Percentiles rank a stretch among this genome's conserved stretches.
Conservation (phyloP, 208 protist species). For the Cochliopodium minus region DNA sequence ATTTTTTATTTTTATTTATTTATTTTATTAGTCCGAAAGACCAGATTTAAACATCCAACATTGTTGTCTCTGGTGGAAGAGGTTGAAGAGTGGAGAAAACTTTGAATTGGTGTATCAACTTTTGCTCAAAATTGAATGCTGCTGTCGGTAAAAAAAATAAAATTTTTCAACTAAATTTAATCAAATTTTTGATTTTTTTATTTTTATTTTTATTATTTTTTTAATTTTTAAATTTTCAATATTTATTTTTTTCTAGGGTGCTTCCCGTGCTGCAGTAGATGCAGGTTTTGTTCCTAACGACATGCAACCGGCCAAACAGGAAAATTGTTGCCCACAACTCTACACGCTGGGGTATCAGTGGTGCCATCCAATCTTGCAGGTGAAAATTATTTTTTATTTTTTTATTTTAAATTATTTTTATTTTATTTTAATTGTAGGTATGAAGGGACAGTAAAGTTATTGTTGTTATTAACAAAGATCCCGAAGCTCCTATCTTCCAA, state of each 20-base stretch:
- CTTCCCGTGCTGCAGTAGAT: constrained; percentile 89
- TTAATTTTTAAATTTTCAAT: too few species aligned
- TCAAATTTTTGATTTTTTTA: too few species aligned
- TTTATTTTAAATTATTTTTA: constrained; percentile 36
- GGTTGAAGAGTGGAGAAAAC: constrained; percentile 88
- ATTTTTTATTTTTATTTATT: too few species aligned
- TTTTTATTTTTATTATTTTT: too few species aligned
- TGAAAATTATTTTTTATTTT: not conserved
- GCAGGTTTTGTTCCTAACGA: constrained; percentile 66
- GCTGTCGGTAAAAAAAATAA: too few species aligned
- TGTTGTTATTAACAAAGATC: constrained; percentile 85
- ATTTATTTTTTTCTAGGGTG: too few species aligned
- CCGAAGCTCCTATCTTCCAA: constrained; percentile 92
- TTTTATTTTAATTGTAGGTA: too few species aligned
- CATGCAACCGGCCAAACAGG: constrained; percentile 90
- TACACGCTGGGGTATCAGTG: constrained; percentile 92
- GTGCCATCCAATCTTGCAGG: constrained; percentile 80
- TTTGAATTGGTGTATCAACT: constrained; percentile 86
- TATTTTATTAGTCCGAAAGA: constrained; percentile 64
- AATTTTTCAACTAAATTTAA: too few species aligned
- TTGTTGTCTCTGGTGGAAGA: constrained; percentile 77
- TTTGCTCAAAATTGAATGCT: constrained; percentile 13
- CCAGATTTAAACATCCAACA: constrained; percentile 70
- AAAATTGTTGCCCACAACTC: constrained; percentile 89
- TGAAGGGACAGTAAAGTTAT: constrained; percentile 95